Base-by-base conservation (phyloP, 2,329 filamentous ascomycete genomes). In the Pyrenochaeta sp. region DNA sequence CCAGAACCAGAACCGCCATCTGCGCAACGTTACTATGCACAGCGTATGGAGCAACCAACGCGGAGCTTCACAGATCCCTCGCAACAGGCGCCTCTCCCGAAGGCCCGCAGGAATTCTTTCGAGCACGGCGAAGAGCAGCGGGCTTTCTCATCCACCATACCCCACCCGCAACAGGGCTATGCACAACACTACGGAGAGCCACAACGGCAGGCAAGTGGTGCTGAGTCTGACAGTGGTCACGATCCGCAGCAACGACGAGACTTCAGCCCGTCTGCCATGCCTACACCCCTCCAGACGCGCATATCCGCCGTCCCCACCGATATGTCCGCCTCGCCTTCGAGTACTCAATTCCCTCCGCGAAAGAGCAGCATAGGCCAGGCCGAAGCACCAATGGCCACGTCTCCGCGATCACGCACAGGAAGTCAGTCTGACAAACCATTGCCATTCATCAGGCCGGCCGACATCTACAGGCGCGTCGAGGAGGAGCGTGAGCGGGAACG, bases 391-490 rank as follows among this genome's bases (percentile, higher is more conserved):
- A 32, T 59, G 34, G 58, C 65, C 9, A 64, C 62, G 3, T 71
- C 72, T 4, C 68, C 72, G 7, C 69, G 70, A 32, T 65, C 69
- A 30, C 70, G 67, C 30, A 62, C 73, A 2, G 65, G 67, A 46
- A 69, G 64, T 56, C 77, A 77, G 27, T 65, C 82, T 37, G 72
- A 79, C 49, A 88, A 88, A 65, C 74, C 86, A 0, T 77, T 86
- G 22, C 84, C 88, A 0, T 88, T 94, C 64, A 83, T 92, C 54
- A 84, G 90, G 37, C 91, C 92, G 1, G 86, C 90, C 12, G 91
- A 96, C 65, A 89, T 93, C 42, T 93, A 94, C 74, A 89, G 86
- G 69, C 86, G 90, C 5, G 83, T 90, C 74, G 86, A 86, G 51
- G 89, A 91, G 64, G 90, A 91, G 63, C 83, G 82, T 52, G 82